These are phyloP conservation scores for Cladophialophora psammophila DNA, from an alignment of 2,329 filamentous ascomycete species.

Conservation along the genomic window DNA sequence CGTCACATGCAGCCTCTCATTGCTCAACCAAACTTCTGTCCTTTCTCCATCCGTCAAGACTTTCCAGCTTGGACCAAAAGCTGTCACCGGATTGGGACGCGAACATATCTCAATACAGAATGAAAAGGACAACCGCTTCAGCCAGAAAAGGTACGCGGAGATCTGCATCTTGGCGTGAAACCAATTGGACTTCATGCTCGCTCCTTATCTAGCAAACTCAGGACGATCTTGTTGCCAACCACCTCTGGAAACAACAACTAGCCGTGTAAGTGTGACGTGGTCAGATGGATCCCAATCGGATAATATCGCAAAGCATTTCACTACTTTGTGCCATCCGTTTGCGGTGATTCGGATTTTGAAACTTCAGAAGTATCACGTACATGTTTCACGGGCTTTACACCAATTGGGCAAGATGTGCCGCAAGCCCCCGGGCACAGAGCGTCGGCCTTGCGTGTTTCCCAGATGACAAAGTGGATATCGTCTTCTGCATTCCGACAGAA, in stretches of 20 bases:
- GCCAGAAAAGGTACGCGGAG: conserved; percentile 10
- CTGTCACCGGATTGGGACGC: conserved; percentile 1
- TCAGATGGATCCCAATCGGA: background rate
- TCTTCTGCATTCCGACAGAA: background rate
- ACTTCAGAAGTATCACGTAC: conserved; percentile 3
- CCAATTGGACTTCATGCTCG: background rate
- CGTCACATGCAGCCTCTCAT: background rate
- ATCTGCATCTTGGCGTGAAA: conserved; percentile 14
- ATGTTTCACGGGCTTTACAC: background rate
- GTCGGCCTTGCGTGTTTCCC: background rate
- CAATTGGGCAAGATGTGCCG: conserved; percentile 8
- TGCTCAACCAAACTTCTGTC: background rate
- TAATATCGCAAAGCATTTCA: background rate
- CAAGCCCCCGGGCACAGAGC: background rate
- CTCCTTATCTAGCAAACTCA: background rate
- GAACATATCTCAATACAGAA: background rate
- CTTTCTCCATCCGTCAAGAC: conserved; percentile 7
- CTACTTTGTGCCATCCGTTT: background rate
- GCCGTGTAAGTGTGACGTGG: background rate
- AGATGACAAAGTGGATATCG: background rate
- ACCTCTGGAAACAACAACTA: background rate
- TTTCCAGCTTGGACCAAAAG: background rate
- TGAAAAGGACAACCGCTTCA: background rate
- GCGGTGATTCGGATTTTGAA: background rate
- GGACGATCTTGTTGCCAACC: background rate